Percentiles rank a stretch among this genome's conserved stretches.
Evolutionary conservation across 495 filamentous ascomycete species (phyloP).

Genomic region (Aspergillus bertholletiae): DNA sequence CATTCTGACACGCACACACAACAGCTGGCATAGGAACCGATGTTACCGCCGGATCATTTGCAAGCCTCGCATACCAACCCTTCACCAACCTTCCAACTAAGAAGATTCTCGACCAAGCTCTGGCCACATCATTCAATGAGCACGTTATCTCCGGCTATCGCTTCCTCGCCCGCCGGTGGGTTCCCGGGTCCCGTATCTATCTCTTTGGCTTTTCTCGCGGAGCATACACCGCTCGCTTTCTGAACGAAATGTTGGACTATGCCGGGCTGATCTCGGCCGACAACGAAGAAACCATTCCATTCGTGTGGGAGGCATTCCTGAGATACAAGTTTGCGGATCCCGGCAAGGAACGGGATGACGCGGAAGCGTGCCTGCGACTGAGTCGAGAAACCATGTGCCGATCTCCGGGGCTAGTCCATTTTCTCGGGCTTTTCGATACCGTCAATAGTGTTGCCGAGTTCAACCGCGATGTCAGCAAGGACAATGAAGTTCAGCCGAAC

Average conservation of each 20-base stretch:
- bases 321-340: constrained; percentile 8
- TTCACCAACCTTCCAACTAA: constrained; percentile 4
- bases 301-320: constrained; percentile 23
- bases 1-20: not conserved
- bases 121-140: constrained; percentile 39
- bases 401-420: constrained; percentile 22
- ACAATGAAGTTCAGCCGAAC: constrained; percentile 9
- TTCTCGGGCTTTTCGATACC: constrained; percentile 45
- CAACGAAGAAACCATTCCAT: constrained; percentile 43
- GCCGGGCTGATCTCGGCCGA: constrained; percentile 43
- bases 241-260: constrained; percentile 43
- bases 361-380: not conserved
- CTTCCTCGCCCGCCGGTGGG: constrained; percentile 44
- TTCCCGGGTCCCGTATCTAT: constrained; percentile 38
- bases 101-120: constrained; percentile 27
- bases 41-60: constrained; percentile 7
- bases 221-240: constrained; percentile 47
- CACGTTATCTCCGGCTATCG: constrained; percentile 47
- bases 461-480: constrained; percentile 1
- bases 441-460: constrained; percentile 35
- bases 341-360: not conserved
- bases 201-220: constrained; percentile 50
- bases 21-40: constrained; percentile 20
- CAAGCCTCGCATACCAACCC: constrained; percentile 7
- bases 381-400: constrained; percentile 16